Base-by-base conservation (phyloP, 441 rosid genomes). In the Adansonia madagascariensis region DNA sequence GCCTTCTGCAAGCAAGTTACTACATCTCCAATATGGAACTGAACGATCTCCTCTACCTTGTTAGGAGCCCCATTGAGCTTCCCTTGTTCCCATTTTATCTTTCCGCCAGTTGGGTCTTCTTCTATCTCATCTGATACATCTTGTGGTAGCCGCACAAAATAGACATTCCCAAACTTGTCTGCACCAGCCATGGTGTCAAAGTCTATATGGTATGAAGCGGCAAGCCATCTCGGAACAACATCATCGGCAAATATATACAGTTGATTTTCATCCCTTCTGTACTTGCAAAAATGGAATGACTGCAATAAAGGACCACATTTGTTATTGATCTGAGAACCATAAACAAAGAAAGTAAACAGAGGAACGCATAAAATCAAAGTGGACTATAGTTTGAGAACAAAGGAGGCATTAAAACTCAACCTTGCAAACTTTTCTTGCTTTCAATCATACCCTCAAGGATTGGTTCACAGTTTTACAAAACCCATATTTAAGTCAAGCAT, bases 251-350 rank as follows among this genome's bases (percentile, higher is more conserved):
- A 95, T 82, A 91, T 90, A 77, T 94, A 95, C 6, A 92, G 89
- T 82, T 93, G 98, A 84, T 95, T 95, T 82, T 95, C 99, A 78
- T 95, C 99, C 60, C 97, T 94, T 66, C 98, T 91, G 77, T 95
- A 95, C 86, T 94, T 95, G 98, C 98, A 95, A 83, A 89, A 95
- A 81, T 92, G 98, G 84, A 95, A 94, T 55, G 97, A 95, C 97
- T 94, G 90, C 87, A 80, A 84, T 52, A 52, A 73, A 71, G 39
- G 35, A 17, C 71, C 69, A 50, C 12, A 75, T 20, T 63, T 49
- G 24, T 17, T 41, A n/a, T 75, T 11, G 1, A 52, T 35, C 9
- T n/a, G 73, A 71, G 27, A 52, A 31, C n/a, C 8, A 71, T 2
- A 0, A 15, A 52, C 46, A 53, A 71, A n/a, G 44, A 53, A 53